Conservation (phyloP, 176 grass and related monocot genomes). For the Rhynchospora tenuis region DNA sequence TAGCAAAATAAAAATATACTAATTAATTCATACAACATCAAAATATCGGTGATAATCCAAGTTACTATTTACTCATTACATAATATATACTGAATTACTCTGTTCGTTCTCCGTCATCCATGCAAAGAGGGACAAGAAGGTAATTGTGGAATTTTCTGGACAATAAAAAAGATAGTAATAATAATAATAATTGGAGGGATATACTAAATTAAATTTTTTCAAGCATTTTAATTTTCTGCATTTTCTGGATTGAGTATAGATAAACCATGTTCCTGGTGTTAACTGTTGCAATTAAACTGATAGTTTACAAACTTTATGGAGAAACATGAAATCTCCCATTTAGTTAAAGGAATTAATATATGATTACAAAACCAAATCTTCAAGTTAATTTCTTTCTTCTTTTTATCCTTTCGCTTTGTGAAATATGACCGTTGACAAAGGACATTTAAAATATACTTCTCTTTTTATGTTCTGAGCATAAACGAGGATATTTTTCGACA, state of each 20-base stretch:
- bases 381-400: no score
- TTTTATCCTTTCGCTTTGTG: background rate
- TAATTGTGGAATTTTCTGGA: background rate
- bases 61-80: background rate
- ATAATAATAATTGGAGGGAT: background rate
- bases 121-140: background rate
- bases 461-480: constrained; percentile 3
- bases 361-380: no score
- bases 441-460: constrained; percentile 30
- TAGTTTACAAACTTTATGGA: no score
- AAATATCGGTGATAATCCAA: constrained; percentile 13
- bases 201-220: no score
- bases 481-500: constrained; percentile 1
- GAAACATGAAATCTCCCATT: no score
- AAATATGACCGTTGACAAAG: constrained; percentile 30
- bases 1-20: background rate
- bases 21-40: background rate
- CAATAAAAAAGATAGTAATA: background rate
- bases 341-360: no score
- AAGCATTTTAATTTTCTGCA: no score
- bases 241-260: no score
- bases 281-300: no score
- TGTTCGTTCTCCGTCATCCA: background rate
- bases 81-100: constrained; percentile 24
- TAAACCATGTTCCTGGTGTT: no score